Evolutionary conservation across 257 asterid genomes (phyloP), one percentile per base, ranked within the genome.

Genomic region (Cynanchum wilfordii): DNA sequence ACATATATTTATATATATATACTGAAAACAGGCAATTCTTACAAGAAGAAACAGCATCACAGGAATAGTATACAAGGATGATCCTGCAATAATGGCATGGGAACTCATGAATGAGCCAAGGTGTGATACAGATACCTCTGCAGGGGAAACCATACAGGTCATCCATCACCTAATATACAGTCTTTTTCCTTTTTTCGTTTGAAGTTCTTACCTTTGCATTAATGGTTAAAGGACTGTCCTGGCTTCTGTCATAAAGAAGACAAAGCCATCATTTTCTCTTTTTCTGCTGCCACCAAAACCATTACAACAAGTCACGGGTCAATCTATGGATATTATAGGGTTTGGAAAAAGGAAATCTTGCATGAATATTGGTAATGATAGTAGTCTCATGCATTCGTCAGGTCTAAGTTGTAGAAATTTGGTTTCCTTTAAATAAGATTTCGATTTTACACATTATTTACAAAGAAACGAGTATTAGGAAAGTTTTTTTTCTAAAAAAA

Each of bases 71-170:
- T 90, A 90, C 82, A 88, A 82, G 72, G 95, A 90, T 73, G 95
- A 90, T 33, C 89, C 95, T 4, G 87, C 87, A 40, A 84, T 88
- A 24, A 88, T 88, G 88, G 88, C 89, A 19, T 90, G 96, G 96
- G 96, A 90, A 85, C 96, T 88, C 33, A 90, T 90, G 82, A 90
- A 90, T 75, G 97, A 90, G 75, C 97, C 97, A 1, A 83, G 96
- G 69, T 88, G 96, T 80, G 20, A 59, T 45, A 73, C 85, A 15
- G 95, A 90, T 70, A 45, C 78, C 11, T 83, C 90, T 8, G 47
- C 47, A 8, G 97, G 88, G 57, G 72, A 25, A 19, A 64, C 49
- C 49, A 64, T 64, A 36, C 69, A 64, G 69, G 69, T 64, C 47
- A 33, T 40, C 15, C 27, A 24, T 6, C 58, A 19, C 42, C 47